phyloP scores from a whole-genome alignment of 2,329 filamentous ascomycete genomes.

The Penicillium sp. region DNA sequence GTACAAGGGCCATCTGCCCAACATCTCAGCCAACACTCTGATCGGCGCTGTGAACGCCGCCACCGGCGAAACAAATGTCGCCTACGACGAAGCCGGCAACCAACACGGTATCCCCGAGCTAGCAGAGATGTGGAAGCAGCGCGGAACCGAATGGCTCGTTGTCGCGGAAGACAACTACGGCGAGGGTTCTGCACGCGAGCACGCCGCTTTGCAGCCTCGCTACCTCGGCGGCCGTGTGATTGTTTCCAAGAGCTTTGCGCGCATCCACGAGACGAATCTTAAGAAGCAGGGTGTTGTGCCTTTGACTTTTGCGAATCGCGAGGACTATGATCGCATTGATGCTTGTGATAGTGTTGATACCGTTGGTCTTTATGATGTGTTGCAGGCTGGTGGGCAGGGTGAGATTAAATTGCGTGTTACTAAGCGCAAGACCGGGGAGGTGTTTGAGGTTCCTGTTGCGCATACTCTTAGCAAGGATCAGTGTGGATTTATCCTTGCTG shows the following conservation, averaged over 20 bases:
- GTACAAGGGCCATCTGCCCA: constrained; percentile 98
- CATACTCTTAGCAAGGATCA: constrained; percentile 89
- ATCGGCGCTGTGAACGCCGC: constrained; percentile 92
- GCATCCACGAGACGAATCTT: constrained; percentile 92
- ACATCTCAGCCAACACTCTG: constrained; percentile 95
- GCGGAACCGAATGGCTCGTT: constrained; percentile 79
- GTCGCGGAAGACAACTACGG: constrained; percentile 98
- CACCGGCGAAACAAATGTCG: constrained; percentile 87
- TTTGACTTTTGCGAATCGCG: constrained; percentile 82
- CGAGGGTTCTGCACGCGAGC: constrained; percentile 83
- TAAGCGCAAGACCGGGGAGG: constrained; percentile 62
- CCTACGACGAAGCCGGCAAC: constrained; percentile 79
- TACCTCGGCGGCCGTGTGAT: constrained; percentile 85
- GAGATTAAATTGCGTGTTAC: constrained; percentile 67
- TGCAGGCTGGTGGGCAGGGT: constrained; percentile 76
- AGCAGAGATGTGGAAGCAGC: constrained; percentile 75
- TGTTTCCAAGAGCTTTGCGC: constrained; percentile 75
- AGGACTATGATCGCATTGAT: constrained; percentile 60
- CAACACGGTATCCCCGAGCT: constrained; percentile 58
- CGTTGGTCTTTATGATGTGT: constrained; percentile 77
- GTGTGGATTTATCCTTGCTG: constrained; percentile 86
- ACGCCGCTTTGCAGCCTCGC: constrained; percentile 86
- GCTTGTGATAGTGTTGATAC: constrained; percentile 83
- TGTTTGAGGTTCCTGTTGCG: constrained; percentile 70
- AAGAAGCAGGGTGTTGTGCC: constrained; percentile 98